These are phyloP conservation scores for Punica granatum DNA, from an alignment of 345 rosid species.

Conservation along the genomic window DNA sequence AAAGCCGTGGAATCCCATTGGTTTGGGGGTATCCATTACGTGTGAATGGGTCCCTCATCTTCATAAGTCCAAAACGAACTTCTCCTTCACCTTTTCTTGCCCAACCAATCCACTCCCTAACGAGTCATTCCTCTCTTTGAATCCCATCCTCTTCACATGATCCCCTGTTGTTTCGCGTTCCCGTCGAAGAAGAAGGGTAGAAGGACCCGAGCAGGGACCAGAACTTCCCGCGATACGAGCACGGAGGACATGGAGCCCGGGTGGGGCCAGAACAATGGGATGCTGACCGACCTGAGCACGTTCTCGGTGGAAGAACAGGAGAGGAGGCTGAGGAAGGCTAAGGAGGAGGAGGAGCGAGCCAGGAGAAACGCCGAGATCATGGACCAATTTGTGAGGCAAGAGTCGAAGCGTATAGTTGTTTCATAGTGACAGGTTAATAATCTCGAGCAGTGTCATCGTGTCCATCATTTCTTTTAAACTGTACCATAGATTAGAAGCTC, in stretches of 20 bases:
- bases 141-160: neutral
- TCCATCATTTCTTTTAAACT: neutral
- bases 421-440: neutral
- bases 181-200: neutral
- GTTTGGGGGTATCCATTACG: neutral
- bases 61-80: neutral
- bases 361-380: slow-evolving; percentile 22
- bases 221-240: neutral
- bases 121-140: neutral
- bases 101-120: neutral
- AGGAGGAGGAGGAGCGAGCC: slow-evolving; percentile 19
- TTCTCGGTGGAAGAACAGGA: slow-evolving; percentile 23
- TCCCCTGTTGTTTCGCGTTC: slow-evolving; percentile 13
- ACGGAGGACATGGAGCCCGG: neutral
- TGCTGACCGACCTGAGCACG: slow-evolving; percentile 22
- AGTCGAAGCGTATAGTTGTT: slow-evolving; percentile 12
- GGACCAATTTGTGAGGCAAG: slow-evolving; percentile 18
- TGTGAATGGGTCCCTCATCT: neutral
- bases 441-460: slow-evolving; percentile 1
- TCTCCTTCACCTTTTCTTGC: neutral
- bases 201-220: neutral
- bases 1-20: neutral
- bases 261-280: slow-evolving; percentile 13
- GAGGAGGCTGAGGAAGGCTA: slow-evolving; percentile 19
- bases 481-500: neutral